Conservation (phyloP, 805 yeast species). For the Zygoascus tannicola region DNA sequence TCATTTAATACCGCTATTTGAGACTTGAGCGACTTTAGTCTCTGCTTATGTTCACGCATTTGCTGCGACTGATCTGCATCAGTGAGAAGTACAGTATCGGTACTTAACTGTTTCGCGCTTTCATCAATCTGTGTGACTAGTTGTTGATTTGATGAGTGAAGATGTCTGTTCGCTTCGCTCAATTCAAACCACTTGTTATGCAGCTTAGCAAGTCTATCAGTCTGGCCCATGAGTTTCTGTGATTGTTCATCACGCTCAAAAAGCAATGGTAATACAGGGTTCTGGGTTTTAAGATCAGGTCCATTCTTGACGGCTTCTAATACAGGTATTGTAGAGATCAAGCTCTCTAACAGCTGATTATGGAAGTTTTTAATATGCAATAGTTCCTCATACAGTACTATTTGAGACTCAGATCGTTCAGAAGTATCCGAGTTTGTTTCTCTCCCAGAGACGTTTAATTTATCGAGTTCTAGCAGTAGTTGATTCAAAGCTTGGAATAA, state of each 20-base stretch:
- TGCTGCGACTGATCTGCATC: slow-evolving; percentile 5
- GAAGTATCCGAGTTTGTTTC: not conserved
- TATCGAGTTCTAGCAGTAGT: not conserved
- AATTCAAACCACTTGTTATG: not conserved
- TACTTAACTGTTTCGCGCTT: not conserved
- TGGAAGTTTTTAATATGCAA: not conserved
- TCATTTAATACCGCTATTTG: slow-evolving; percentile 14
- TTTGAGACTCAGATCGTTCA: not conserved
- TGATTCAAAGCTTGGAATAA: not conserved
- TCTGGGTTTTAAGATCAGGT: not conserved
- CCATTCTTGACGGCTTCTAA: slow-evolving; percentile 6
- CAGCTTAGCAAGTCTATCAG: not conserved
- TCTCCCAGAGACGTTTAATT: not conserved
- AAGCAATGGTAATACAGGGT: slow-evolving; percentile 4
- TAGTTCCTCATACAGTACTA: not conserved
- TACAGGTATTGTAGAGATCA: not conserved
- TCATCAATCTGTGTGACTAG: slow-evolving; percentile 5
- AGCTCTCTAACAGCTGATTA: slow-evolving; percentile 4
- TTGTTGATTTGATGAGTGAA: slow-evolving; percentile 2
- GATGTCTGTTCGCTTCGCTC: not conserved
- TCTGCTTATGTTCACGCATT: slow-evolving; percentile 1
- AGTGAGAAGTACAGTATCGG: slow-evolving; percentile 5
- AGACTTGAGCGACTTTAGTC: slow-evolving; percentile 2
- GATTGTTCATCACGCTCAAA: slow-evolving; percentile 2
- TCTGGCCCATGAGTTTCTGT: not conserved